Base-by-base conservation (phyloP, 805 yeast species). In the Candida ficus region DNA sequence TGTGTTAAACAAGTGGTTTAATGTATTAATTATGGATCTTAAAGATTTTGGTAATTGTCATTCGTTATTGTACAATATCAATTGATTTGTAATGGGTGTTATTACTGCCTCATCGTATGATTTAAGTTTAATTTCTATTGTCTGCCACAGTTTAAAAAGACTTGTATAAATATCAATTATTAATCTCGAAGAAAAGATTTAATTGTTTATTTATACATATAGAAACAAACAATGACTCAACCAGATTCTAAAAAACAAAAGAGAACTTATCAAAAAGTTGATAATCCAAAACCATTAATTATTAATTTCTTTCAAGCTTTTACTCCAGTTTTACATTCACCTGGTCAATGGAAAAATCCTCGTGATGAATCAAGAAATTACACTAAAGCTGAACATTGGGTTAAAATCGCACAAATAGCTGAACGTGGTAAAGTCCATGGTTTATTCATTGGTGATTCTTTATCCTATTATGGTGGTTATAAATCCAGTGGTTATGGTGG, bases 261-360 rank as follows among this genome's bases (percentile, higher is more conserved):
- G 7, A 35, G 38, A 39, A 19, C 39, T 5, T 39, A 21, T n/a
- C 35, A 39, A 31, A 39, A 39, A 25, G 44, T 41, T 14, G 34
- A 28, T 35, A 37, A 35, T 23, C 44, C 44, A 38, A 53, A 52
- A 32, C 58, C 59, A 8, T 39, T 62, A 21, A 59, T 66, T 30
- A 41, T 66, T 43, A 66, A 66, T 50, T 67, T 68, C 33, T 64
- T 69, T 65, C 55, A 55, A 20, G 48, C 64, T 58, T 43, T 61
- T 55, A 39, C 63, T 53, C 67, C 63, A 37, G 38, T 38, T 34
- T 32, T 43, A 14, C 61, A 54, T 42, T 50, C 51, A 40, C 62
- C 62, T 30, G 62, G 62, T 11, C 47, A 60, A 14, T 68, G 72
- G 73, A 57, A 58, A 26, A 64, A 65, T 35, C 72, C 72, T 2